phyloP scores from a whole-genome alignment of 192 early-diverging fungal genomes.

The Lobosporangium transversale region DNA sequence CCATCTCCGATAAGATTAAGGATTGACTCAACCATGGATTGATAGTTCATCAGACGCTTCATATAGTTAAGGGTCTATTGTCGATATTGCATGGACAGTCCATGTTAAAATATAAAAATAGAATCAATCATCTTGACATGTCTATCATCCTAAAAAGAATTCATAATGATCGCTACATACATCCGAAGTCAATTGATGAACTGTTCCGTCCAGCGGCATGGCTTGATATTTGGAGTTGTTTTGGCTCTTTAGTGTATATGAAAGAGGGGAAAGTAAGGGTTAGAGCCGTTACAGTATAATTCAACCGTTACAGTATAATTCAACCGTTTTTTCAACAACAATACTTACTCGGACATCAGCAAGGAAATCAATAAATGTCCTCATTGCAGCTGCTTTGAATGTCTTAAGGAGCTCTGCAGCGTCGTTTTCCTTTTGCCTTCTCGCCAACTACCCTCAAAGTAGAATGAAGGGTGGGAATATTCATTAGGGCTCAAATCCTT shows the following conservation, averaged over 20 bases:
- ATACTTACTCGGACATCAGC: constrained; percentile 73
- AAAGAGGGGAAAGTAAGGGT: constrained; percentile 5
- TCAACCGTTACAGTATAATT: neutral
- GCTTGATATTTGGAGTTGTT: constrained; percentile 55
- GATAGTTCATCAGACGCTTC: constrained; percentile 66
- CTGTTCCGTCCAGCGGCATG: constrained; percentile 82
- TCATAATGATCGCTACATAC: constrained; percentile 52
- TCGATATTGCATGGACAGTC: neutral
- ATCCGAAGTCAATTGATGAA: constrained; percentile 83
- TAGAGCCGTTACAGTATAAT: neutral
- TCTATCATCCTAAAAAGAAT: neutral
- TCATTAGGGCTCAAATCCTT: neutral
- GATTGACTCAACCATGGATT: constrained; percentile 65
- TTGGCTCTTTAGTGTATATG: constrained; percentile 41
- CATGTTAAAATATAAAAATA: too few relatives aligned
- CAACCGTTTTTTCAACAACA: neutral
- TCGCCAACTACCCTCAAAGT: constrained; percentile 38
- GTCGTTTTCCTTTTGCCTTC: constrained; percentile 54
- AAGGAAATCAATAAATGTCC: constrained; percentile 72
- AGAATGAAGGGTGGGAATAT: too few relatives aligned
- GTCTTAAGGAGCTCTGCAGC: constrained; percentile 58
- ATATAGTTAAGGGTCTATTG: constrained; percentile 68
- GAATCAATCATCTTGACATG: too few relatives aligned
- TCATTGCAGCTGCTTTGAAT: constrained; percentile 62
- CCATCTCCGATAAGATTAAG: constrained; percentile 64